Percentiles rank a stretch among this genome's conserved stretches.
Conservation (phyloP, 805 yeast species). For the Cyberlindnera japonica region DNA sequence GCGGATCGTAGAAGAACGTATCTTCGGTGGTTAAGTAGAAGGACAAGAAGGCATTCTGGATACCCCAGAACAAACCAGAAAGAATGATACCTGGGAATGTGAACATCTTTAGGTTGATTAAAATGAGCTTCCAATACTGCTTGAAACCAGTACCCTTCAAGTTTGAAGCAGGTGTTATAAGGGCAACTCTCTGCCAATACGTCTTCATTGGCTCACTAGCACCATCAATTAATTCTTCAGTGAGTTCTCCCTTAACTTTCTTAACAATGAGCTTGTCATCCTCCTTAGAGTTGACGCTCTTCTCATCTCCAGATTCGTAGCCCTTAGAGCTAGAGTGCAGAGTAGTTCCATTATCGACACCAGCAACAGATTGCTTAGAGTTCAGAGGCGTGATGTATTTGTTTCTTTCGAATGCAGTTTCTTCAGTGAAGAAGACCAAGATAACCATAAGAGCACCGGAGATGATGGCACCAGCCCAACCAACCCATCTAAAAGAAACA, state of each 20-base stretch:
- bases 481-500: slow-evolving; percentile 75
- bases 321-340: slow-evolving; percentile 9
- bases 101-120: slow-evolving; percentile 50
- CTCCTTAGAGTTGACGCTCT: slow-evolving; percentile 10
- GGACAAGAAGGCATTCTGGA: slow-evolving; percentile 72
- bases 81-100: slow-evolving; percentile 61
- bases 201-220: slow-evolving; percentile 38
- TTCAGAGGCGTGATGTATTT: slow-evolving; percentile 34
- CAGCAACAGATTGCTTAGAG: slow-evolving; percentile 18
- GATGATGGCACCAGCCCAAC: slow-evolving; percentile 60
- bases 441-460: slow-evolving; percentile 56
- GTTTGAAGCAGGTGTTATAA: slow-evolving; percentile 56
- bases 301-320: slow-evolving; percentile 14
- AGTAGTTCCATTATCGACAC: slow-evolving; percentile 19
- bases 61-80: slow-evolving; percentile 76
- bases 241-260: slow-evolving; percentile 1
- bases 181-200: slow-evolving; percentile 43
- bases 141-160: slow-evolving; percentile 60
- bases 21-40: slow-evolving; percentile 75
- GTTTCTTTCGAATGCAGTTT: slow-evolving; percentile 62
- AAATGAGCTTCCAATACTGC: slow-evolving; percentile 55
- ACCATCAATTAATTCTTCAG: slow-evolving; percentile 35
- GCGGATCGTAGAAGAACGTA: slow-evolving; percentile 58
- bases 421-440: slow-evolving; percentile 61
- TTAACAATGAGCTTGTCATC: neutral